Evolutionary conservation across 106 monocot species (phyloP).

Genomic region (Dioscorea dumetorum): DNA sequence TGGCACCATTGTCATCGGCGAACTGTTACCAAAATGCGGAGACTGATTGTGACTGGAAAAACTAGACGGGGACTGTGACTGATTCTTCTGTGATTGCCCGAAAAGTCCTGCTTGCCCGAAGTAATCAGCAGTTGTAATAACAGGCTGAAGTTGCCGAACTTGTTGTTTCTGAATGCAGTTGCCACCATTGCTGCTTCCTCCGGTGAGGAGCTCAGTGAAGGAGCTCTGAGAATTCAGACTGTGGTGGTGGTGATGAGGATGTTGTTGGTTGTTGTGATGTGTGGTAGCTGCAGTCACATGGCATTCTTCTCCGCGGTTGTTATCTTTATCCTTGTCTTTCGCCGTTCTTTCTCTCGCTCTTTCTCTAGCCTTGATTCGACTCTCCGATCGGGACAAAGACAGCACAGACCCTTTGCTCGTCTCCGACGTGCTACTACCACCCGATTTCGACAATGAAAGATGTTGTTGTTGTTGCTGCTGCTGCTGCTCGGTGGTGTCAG

Average conservation of each 20-base stretch:
- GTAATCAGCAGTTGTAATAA: constrained; percentile 53
- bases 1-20: constrained; percentile 51
- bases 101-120: constrained; percentile 36
- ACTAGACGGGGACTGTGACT: constrained; percentile 12
- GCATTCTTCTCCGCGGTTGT: constrained; percentile 10
- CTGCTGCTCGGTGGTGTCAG: no score
- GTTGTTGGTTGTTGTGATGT: constrained; percentile 2
- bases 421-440: constrained; percentile 88
- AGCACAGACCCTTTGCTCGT: constrained; percentile 88
- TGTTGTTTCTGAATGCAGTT: constrained; percentile 24
- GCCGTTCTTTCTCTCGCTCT: constrained; percentile 42
- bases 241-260: constrained; percentile 12
- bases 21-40: constrained; percentile 39
- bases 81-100: constrained; percentile 16
- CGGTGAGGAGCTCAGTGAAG: constrained; percentile 88
- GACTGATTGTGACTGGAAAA: constrained; percentile 31
- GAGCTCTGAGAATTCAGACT: constrained; percentile 38
- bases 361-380: constrained; percentile 55
- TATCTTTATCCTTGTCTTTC: constrained; percentile 42
- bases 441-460: constrained; percentile 38
- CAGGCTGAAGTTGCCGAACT: constrained; percentile 18
- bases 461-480: constrained; percentile 29
- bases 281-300: background rate
- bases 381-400: constrained; percentile 74
- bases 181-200: constrained; percentile 8